Base-by-base conservation (phyloP, 768 basidiomycete species). In the Austroboletus festivus region DNA sequence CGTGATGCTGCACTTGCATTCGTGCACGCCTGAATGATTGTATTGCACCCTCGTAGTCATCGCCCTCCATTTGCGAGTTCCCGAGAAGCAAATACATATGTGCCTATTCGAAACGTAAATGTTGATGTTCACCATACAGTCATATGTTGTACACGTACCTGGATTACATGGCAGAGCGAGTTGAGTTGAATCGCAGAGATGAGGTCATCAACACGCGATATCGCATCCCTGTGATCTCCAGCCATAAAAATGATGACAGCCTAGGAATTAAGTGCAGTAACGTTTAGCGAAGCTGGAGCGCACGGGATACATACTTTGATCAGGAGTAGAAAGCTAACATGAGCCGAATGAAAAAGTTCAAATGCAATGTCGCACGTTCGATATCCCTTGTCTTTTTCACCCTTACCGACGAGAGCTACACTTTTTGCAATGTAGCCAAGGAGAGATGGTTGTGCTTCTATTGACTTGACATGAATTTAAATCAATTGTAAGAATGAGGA, bases 221-320 rank as follows among this genome's bases (percentile, higher is more conserved):
- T 20, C 12, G 52, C 52, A 39, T 53, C 48, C 0, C 39, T 10
- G 20, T 42, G 26, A 9, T 45, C 38, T 21, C 38, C 31, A 0
- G 46, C 41, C 15, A 52, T 33, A 13, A 42, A 47, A 4, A 43
- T 6, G 15, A 53, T 23, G 5, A 49, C 6, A 13, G 47, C 43
- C 47, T 53, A 20, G 30, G 12, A 28, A 28, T 2, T 0, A 38
- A 11, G 11, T 7, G 9, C 16, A 13, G 20, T 2, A 12, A n/a
- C 19, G 26, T 12, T 7, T 4, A n/a, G 16, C 34, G 16, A 24
- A 38, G 34, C n/a, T n/a, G n/a, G n/a, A n/a, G n/a, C n/a, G n/a
- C n/a, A n/a, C n/a, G n/a, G n/a, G 5, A 12, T n/a, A 47, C 45
- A n/a, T 11, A 39, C 51, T 38, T 54, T 54, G 38, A 38, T 31